These are phyloP conservation scores for Lycium barbarum DNA, from an alignment of 257 asterid species.

Conservation along the genomic window DNA sequence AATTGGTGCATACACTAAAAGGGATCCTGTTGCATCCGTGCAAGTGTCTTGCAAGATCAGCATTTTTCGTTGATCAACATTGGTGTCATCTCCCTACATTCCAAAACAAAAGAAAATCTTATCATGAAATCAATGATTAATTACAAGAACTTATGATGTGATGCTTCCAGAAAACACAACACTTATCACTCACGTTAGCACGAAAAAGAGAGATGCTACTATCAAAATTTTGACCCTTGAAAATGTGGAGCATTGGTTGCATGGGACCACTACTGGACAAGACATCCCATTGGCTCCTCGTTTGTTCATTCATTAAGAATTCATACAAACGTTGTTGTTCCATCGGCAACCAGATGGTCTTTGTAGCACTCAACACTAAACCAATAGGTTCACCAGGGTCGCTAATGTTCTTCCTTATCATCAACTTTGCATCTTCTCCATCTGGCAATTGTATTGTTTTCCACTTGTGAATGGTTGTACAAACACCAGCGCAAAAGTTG, in stretches of 20 bases:
- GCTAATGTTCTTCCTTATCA: slow-evolving; percentile 61
- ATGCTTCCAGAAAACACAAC: not conserved
- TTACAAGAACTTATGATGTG: not conserved
- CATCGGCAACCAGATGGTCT: slow-evolving; percentile 73
- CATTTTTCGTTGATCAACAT: slow-evolving; percentile 42
- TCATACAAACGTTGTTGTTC: slow-evolving; percentile 53
- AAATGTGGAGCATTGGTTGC: slow-evolving; percentile 58
- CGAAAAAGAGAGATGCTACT: slow-evolving; percentile 63
- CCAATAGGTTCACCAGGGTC: slow-evolving; percentile 75
- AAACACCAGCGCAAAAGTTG: slow-evolving; percentile 65
- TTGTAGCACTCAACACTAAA: slow-evolving; percentile 70
- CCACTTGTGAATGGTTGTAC: slow-evolving; percentile 74
- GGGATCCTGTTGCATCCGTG: slow-evolving; percentile 62
- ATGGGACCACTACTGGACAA: slow-evolving; percentile 57
- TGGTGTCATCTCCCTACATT: slow-evolving; percentile 49
- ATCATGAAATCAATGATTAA: slow-evolving; percentile 48
- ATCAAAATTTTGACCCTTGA: slow-evolving; percentile 68
- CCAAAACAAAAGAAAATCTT: not conserved
- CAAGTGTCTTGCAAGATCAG: slow-evolving; percentile 73
- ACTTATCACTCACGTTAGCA: not conserved
- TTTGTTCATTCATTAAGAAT: slow-evolving; percentile 63
- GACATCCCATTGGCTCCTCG: slow-evolving; percentile 72
- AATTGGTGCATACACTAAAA: slow-evolving; percentile 66
- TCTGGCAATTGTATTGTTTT: slow-evolving; percentile 55
- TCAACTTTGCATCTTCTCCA: slow-evolving; percentile 55